phyloP scores from a whole-genome alignment of 345 rosid species.

The Bruguiera parviflora region DNA sequence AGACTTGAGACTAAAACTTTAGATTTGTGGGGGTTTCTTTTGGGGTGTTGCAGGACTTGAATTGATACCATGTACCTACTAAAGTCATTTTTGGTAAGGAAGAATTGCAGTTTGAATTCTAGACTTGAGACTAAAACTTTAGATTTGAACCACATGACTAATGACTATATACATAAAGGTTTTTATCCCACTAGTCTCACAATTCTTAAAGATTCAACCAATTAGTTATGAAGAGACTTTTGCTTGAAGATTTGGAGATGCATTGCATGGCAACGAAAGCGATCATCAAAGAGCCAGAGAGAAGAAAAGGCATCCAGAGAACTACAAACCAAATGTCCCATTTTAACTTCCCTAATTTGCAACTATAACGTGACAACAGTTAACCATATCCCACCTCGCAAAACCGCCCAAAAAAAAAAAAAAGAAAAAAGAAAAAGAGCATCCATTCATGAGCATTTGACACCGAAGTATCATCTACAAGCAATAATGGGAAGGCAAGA shows the following conservation, averaged over 20 bases:
- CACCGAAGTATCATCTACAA: conserved; percentile 15
- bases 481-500: conserved; percentile 7
- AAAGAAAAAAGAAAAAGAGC: neutral
- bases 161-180: too few relatives aligned
- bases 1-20: too few relatives aligned
- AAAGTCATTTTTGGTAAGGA: too few relatives aligned
- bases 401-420: neutral
- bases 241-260: neutral
- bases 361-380: neutral
- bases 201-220: neutral
- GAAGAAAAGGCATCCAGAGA: neutral
- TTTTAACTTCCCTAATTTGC: conserved; percentile 6
- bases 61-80: too few relatives aligned
- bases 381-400: neutral
- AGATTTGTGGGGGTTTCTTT: too few relatives aligned
- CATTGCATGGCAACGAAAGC: neutral
- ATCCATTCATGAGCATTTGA: conserved; percentile 1
- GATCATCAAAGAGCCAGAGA: neutral
- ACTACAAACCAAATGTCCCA: conserved; percentile 7
- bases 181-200: too few relatives aligned
- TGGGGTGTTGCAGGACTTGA: too few relatives aligned
- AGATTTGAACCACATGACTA: too few relatives aligned
- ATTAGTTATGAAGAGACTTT: neutral
- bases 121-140: too few relatives aligned
- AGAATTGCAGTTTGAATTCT: too few relatives aligned